Evolutionary conservation across 352 stramenopile genomes (phyloP).

Genomic region (Pythium aquatile): DNA sequence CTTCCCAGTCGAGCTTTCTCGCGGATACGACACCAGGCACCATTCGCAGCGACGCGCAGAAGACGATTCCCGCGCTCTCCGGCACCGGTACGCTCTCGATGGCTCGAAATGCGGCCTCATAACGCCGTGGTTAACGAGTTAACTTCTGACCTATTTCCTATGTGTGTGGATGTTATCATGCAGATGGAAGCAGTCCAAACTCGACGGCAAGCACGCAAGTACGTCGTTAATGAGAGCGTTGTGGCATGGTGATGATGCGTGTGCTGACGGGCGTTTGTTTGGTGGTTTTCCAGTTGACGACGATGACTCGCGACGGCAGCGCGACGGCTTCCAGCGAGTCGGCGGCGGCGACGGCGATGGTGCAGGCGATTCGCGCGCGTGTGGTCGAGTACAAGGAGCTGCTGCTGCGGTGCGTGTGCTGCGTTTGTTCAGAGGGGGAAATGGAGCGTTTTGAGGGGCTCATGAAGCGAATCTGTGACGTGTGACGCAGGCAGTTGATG

Average conservation of each 20-base stretch:
- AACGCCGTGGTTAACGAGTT: constrained; percentile 12
- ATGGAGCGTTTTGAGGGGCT: background rate
- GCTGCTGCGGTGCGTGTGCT: constrained; percentile 54
- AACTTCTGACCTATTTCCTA: constrained; percentile 12
- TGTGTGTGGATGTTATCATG: background rate
- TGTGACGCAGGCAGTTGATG: constrained; percentile 50
- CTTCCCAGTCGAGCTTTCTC: background rate
- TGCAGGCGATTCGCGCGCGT: constrained; percentile 53
- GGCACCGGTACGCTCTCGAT: constrained; percentile 17
- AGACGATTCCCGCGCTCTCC: constrained; percentile 19
- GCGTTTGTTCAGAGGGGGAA: background rate
- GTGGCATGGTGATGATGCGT: background rate
- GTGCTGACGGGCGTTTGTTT: background rate
- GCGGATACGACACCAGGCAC: constrained; percentile 9
- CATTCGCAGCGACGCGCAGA: constrained; percentile 18
- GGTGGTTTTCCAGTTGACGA: constrained; percentile 43
- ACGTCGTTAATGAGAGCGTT: background rate
- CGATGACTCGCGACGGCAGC: constrained; percentile 46
- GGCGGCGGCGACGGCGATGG: constrained; percentile 30
- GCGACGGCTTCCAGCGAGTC: constrained; percentile 17
- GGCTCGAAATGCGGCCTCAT: background rate
- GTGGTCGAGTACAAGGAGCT: constrained; percentile 75
- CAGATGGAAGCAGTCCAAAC: constrained; percentile 24
- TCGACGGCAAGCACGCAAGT: constrained; percentile 23
- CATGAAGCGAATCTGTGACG: constrained; percentile 19